Percentiles rank a stretch among this genome's conserved stretches.
Evolutionary conservation across 2,329 filamentous ascomycete genomes (phyloP).

Genomic region (Colletotrichum lindemuthianum): DNA sequence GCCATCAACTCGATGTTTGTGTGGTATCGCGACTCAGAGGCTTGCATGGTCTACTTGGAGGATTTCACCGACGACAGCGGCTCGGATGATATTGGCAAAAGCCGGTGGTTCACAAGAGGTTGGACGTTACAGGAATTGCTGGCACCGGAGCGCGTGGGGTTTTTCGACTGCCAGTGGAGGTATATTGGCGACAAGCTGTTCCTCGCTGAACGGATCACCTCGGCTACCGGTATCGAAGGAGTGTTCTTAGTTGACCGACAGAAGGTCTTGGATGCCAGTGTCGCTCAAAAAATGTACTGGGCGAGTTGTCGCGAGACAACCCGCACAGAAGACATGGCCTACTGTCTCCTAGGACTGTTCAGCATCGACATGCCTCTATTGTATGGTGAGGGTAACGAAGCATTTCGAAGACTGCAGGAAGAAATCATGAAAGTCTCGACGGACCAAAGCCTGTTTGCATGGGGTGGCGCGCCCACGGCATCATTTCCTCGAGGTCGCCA

Average conservation of each 20-base stretch:
- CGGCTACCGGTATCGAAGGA: slow-evolving; percentile 42
- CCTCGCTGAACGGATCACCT: slow-evolving; percentile 35
- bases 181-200: slow-evolving; percentile 9
- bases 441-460: slow-evolving; percentile 10
- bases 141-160: slow-evolving; percentile 37
- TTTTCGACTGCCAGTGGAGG: slow-evolving; percentile 36
- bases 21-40: slow-evolving; percentile 26
- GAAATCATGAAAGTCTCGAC: slow-evolving; percentile 7
- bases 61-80: background rate
- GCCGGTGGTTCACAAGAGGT: slow-evolving; percentile 39
- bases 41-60: slow-evolving; percentile 24
- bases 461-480: background rate
- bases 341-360: slow-evolving; percentile 42
- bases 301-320: slow-evolving; percentile 38
- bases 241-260: background rate
- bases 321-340: slow-evolving; percentile 38
- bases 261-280: slow-evolving; percentile 28
- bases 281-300: slow-evolving; percentile 42
- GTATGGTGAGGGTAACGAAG: slow-evolving; percentile 40
- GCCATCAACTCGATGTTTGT: slow-evolving; percentile 34
- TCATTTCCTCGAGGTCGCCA: background rate
- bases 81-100: slow-evolving; percentile 11
- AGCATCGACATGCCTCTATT: slow-evolving; percentile 40
- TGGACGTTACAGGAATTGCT: slow-evolving; percentile 42
- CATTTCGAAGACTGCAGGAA: slow-evolving; percentile 37